Base-by-base conservation (phyloP, 2,329 filamentous ascomycete genomes). In the Drechslerella stenobrocha region DNA sequence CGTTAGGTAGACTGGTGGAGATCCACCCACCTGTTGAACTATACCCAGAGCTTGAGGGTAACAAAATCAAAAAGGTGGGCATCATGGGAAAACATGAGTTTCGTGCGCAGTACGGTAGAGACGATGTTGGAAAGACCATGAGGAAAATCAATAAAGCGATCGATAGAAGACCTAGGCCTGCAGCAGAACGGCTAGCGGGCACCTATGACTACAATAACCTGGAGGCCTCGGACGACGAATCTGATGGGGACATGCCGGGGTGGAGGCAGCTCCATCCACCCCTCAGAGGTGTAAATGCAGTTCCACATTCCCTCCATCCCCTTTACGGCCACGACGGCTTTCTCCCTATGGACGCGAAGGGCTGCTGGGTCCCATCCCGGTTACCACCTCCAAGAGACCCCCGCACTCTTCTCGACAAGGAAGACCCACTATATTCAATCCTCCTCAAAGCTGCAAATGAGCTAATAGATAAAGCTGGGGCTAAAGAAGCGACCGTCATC, bases 81-180 rank as follows among this genome's bases (percentile, higher is more conserved):
- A 35, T 66, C 6, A 66, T 66, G 61, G 61, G 61, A 2, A 51
- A 55, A 22, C 13, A 26, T 2, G 32, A 66, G 15, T 66, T 53
- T 23, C 1, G 28, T 8, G 6, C 28, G 24, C 3, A 26, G 5
- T 66, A 66, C 26, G 42, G 32, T 0, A 51, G 13, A 11, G 13
- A 47, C 8, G 61, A 66, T 46, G 34, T 50, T 7, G 23, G 18
- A 24, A 11, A 15, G 3, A 9, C 26, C 6, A n/a, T 18, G 11
- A 37, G 11, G 34, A 15, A 40, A n/a, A 34, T 26, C 15, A 22
- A 50, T 15, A 9, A 30, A 7, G 24, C 13, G n/a, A 22, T 37
- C 11, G 11, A 13, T 13, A 20, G 24, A 24, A 9, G 15, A 13
- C 6, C 24, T n/a, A n/a, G n/a, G 2, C n/a, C 22, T 26, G 11